Conservation (phyloP, 2,329 filamentous ascomycete genomes). For the Aspergillus carbonarius region DNA sequence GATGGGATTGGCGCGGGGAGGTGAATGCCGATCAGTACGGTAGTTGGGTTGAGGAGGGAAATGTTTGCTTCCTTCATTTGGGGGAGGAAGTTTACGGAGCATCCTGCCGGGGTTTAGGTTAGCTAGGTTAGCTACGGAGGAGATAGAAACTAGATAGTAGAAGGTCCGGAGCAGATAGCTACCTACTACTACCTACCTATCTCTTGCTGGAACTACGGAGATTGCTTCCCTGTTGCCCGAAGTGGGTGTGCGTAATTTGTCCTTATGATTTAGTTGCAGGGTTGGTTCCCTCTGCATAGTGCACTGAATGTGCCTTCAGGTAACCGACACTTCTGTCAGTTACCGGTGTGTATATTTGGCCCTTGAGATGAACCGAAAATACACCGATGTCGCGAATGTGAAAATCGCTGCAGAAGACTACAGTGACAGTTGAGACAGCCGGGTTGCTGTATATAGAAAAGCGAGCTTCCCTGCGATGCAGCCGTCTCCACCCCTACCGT, state of each 20-base stretch:
- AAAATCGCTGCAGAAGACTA: not conserved
- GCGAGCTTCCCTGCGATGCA: not conserved
- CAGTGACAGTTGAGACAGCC: constrained; percentile 1
- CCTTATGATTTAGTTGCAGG: not conserved
- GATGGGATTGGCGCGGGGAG: not conserved
- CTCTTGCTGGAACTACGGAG: not conserved
- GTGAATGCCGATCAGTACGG: not conserved
- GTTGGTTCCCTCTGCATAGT: not conserved
- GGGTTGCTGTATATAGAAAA: not conserved
- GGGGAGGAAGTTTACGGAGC: not conserved
- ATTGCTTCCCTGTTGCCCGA: not conserved
- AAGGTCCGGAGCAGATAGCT: no score
- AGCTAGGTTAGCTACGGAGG: not conserved
- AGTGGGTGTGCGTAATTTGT: not conserved
- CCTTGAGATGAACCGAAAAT: constrained; percentile 1
- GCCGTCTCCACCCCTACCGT: not conserved
- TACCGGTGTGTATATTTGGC: not conserved
- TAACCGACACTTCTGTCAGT: not conserved
- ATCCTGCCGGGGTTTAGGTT: not conserved
- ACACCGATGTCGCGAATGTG: not conserved
- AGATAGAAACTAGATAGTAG: not conserved
- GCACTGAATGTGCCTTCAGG: not conserved
- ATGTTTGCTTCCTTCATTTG: not conserved
- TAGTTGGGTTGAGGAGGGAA: not conserved
- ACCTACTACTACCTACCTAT: not conserved